Evolutionary conservation across 164 flowering plant species (phyloP), one percentile per base, ranked within the genome.

Genomic region (Litsea cubeba): DNA sequence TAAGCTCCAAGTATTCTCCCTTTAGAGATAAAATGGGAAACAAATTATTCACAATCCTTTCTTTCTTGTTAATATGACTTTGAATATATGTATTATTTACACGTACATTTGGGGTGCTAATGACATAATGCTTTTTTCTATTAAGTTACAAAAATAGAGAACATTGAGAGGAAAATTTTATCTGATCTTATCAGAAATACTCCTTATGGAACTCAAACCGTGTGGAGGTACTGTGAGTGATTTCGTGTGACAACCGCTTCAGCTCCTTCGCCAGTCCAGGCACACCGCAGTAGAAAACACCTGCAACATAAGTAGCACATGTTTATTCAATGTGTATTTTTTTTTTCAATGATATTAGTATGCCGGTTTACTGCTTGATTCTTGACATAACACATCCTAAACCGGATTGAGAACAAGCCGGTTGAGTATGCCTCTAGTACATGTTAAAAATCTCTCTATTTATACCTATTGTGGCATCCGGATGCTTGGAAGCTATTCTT

Each of bases 201-300:
- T 95, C 98, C 84, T 95, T 95, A 84, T 95, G 99, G 82, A 93
- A 95, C 71, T 93, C 92, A 63, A 95, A 95, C 8, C 98, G 82
- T 17, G 99, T 92, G 60, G 94, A 81, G 57, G 96, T 92, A 80
- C 80, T 89, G 76, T 89, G 89, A 76, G 77, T 90, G 73, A 90
- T n/a, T 73, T 95, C 97, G 1, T 78, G 81, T 35, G 95, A 85
- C 62, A 93, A 77, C 76, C 84, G 84, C 82, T 81, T 92, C 76
- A 95, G 77, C 71, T 93, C 97, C 87, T 93, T 92, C 23, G 97
- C 99, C 72, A 95, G 71, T 70, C 84, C 82, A 18, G 98, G 98
- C 87, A 85, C 81, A 62, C 99, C 99, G 74, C 99, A 95, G 79
- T 93, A 95, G 84, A 95, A 95, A 14, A 95, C 98, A 46, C 99